Evolutionary conservation across 192 early-diverging fungal genomes (phyloP).

Genomic region (Gamsiella multidivaricata): DNA sequence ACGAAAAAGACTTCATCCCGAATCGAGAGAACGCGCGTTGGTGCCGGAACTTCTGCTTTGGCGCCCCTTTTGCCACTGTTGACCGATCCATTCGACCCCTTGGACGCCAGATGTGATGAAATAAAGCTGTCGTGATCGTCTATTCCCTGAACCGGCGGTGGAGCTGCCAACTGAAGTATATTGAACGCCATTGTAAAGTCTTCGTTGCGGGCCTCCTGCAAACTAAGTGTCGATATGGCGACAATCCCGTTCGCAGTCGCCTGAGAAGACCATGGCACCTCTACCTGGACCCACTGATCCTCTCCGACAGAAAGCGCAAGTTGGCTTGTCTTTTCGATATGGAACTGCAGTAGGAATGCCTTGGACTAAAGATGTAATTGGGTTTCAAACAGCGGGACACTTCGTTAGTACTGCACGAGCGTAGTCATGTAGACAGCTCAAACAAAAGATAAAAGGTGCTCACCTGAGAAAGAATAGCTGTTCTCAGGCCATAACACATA

Average conservation of each 20-base stretch:
- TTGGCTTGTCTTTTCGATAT: constrained; percentile 92
- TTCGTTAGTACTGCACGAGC: too few species aligned
- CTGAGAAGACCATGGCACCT: constrained; percentile 96
- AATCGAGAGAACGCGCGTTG: constrained; percentile 78
- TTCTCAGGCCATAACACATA: constrained; percentile 92
- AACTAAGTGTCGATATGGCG: constrained; percentile 55
- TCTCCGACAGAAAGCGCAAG: constrained; percentile 90
- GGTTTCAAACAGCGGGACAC: too few species aligned
- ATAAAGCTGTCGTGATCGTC: constrained; percentile 27
- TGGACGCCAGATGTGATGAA: neutral
- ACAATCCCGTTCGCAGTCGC: constrained; percentile 80
- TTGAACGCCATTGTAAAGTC: constrained; percentile 51
- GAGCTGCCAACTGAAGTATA: constrained; percentile 24
- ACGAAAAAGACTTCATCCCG: constrained; percentile 84
- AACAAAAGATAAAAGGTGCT: neutral
- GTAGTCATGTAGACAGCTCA: neutral
- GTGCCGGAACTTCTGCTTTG: constrained; percentile 28
- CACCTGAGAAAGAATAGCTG: constrained; percentile 87
- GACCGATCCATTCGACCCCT: constrained; percentile 16
- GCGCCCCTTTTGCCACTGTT: constrained; percentile 23
- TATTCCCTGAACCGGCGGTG: constrained; percentile 23
- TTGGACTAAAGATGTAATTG: constrained; percentile 72
- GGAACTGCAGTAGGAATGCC: constrained; percentile 91
- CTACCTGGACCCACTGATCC: constrained; percentile 95
- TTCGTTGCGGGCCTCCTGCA: constrained; percentile 57